Evolutionary conservation across 805 yeast genomes (phyloP).

Genomic region (Nakazawaea molendinolei): DNA sequence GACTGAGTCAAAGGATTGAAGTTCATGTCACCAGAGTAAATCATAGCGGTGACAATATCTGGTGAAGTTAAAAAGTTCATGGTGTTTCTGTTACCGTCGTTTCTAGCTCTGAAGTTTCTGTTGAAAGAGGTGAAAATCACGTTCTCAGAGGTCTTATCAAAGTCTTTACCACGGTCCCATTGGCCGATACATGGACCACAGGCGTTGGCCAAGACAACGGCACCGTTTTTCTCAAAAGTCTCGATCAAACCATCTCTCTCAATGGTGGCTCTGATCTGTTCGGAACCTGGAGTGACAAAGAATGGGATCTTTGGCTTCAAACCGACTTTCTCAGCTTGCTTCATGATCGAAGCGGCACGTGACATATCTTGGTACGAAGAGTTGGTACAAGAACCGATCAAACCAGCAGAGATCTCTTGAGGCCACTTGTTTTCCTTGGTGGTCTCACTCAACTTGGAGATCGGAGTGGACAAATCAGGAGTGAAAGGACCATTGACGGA

Average conservation of each 20-base stretch:
- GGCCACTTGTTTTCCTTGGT: constrained; percentile 92
- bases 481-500: constrained; percentile 98
- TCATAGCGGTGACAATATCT: constrained; percentile 91
- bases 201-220: constrained; percentile 92
- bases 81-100: constrained; percentile 96
- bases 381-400: constrained; percentile 98
- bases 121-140: constrained; percentile 96
- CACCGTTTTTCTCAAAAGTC: constrained; percentile 88
- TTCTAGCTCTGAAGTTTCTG: constrained; percentile 97
- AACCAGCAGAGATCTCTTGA: constrained; percentile 82
- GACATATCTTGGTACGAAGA: constrained; percentile 98
- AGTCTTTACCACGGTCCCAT: constrained; percentile 89
- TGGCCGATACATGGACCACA: constrained; percentile 99
- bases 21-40: constrained; percentile 92
- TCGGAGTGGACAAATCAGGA: constrained; percentile 95
- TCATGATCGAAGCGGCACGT: constrained; percentile 88
- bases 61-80: constrained; percentile 97
- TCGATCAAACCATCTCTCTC: constrained; percentile 91
- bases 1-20: constrained; percentile 94
- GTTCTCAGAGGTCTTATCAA: constrained; percentile 91
- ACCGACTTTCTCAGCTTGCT: constrained; percentile 87
- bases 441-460: constrained; percentile 77
- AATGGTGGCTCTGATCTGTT: constrained; percentile 96
- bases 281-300: constrained; percentile 97
- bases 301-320: constrained; percentile 86